Evolutionary conservation across 2,329 filamentous ascomycete genomes (phyloP).

Genomic region (Pezizomycotina sp.): DNA sequence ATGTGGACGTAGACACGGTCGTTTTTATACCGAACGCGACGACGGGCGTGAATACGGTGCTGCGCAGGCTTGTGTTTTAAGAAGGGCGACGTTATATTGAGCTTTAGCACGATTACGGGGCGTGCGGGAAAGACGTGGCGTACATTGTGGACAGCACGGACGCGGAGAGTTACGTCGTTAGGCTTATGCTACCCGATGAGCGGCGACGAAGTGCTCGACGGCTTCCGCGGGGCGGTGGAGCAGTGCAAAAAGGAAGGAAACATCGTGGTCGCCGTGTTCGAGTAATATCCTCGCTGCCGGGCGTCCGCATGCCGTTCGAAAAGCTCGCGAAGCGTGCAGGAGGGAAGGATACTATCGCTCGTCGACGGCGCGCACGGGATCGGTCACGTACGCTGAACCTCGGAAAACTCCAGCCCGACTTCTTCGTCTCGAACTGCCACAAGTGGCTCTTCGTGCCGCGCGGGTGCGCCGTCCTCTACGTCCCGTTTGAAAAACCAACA

Average conservation of each 20-base stretch:
- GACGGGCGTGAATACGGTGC: conserved; percentile 56
- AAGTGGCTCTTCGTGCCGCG: conserved; percentile 73
- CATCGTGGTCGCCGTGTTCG: conserved; percentile 57
- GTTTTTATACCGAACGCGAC: conserved; percentile 76
- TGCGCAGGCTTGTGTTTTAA: conserved; percentile 58
- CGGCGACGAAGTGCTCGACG: conserved; percentile 47
- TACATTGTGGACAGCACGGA: conserved; percentile 54
- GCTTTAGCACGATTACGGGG: conserved; percentile 67
- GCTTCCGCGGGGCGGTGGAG: conserved; percentile 43
- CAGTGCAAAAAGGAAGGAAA: conserved; percentile 41
- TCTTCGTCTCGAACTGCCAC: conserved; percentile 73
- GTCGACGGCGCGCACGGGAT: conserved; percentile 76
- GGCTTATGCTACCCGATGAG: conserved; percentile 49
- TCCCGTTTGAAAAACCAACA: conserved; percentile 59
- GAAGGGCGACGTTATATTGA: conserved; percentile 57
- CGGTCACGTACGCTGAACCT: conserved; percentile 58
- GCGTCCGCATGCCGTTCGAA: conserved; percentile 65
- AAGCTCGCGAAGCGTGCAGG: conserved; percentile 40
- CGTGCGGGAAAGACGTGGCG: conserved; percentile 55
- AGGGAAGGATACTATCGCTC: conserved; percentile 51
- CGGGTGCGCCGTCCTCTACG: conserved; percentile 65
- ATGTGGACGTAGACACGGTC: conserved; percentile 46
- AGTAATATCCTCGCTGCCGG: conserved; percentile 64
- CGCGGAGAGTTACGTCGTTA: conserved; percentile 38
- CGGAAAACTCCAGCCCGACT: conserved; percentile 53